Evolutionary conservation across 331 rosid species (phyloP).

Genomic region (Prunus yedoensis): DNA sequence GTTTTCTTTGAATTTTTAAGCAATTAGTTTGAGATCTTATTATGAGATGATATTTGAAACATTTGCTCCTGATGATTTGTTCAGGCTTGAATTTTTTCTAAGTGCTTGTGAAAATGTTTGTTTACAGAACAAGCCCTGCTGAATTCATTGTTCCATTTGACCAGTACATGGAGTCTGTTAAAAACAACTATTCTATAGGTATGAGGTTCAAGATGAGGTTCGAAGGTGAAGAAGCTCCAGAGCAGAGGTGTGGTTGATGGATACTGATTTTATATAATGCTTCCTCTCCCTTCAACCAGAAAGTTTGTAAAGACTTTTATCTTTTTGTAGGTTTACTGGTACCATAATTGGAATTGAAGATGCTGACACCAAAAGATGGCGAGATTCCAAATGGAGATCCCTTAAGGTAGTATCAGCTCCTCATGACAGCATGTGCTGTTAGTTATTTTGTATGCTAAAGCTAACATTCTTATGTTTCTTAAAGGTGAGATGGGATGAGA

Average conservation of each 20-base stretch:
- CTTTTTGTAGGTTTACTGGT: constrained; percentile 57
- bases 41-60: not conserved
- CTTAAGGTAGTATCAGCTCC: constrained; percentile 64
- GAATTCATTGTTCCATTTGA: constrained; percentile 91
- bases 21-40: not conserved
- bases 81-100: not conserved
- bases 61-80: not conserved
- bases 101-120: not conserved
- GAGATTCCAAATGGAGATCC: constrained; percentile 88
- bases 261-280: not conserved
- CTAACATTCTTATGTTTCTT: constrained; percentile 9
- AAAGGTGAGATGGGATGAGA: constrained; percentile 99
- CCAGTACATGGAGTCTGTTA: constrained; percentile 81
- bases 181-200: constrained; percentile 76
- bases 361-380: constrained; percentile 70
- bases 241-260: constrained; percentile 64
- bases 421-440: not conserved
- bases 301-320: not conserved
- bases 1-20: not conserved
- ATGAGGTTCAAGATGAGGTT: constrained; percentile 96
- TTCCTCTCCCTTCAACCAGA: not conserved
- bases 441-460: not conserved
- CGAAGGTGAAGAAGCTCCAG: constrained; percentile 99
- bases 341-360: constrained; percentile 92
- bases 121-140: constrained; percentile 87